Evolutionary conservation across 768 basidiomycete genomes (phyloP).

Genomic region (Leccinum rimulosum): DNA sequence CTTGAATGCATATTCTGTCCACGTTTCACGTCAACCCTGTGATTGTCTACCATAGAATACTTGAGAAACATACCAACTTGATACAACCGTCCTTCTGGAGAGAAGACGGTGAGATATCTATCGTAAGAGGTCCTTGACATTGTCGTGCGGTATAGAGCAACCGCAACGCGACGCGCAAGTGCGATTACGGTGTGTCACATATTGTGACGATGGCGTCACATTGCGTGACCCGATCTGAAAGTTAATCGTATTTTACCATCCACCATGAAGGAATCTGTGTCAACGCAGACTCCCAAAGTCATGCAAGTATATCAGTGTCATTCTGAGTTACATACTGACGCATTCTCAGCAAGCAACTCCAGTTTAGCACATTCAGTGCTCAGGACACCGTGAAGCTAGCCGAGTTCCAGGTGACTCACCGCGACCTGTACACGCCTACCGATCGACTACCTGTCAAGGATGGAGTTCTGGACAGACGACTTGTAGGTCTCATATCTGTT

Average conservation of each 20-base stretch:
- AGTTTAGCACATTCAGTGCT: slow-evolving; percentile 90
- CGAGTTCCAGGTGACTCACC: slow-evolving; percentile 93
- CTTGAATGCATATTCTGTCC: slow-evolving; percentile 96
- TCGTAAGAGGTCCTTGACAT: slow-evolving; percentile 98
- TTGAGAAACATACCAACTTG: slow-evolving; percentile 80
- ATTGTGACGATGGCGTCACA: slow-evolving; percentile 20
- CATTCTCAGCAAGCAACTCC: slow-evolving; percentile 78
- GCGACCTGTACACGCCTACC: slow-evolving; percentile 83
- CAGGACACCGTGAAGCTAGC: slow-evolving; percentile 96
- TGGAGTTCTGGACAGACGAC: slow-evolving; percentile 89
- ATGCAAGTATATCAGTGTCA: slow-evolving; percentile 48
- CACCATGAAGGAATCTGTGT: slow-evolving; percentile 75
- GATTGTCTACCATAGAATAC: background rate
- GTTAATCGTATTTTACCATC: background rate
- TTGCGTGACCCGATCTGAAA: slow-evolving; percentile 1
- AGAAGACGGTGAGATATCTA: slow-evolving; percentile 95
- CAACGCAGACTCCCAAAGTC: slow-evolving; percentile 77
- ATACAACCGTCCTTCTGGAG: slow-evolving; percentile 94
- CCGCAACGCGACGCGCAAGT: slow-evolving; percentile 58
- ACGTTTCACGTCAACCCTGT: slow-evolving; percentile 10
- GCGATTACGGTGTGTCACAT: slow-evolving; percentile 37
- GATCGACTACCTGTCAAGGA: slow-evolving; percentile 85
- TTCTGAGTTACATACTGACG: slow-evolving; percentile 4
- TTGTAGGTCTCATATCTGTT: slow-evolving; percentile 49
- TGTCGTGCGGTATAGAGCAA: slow-evolving; percentile 39